phyloP scores from a whole-genome alignment of 2,329 filamentous ascomycete genomes.

The Geosmithia flava region DNA sequence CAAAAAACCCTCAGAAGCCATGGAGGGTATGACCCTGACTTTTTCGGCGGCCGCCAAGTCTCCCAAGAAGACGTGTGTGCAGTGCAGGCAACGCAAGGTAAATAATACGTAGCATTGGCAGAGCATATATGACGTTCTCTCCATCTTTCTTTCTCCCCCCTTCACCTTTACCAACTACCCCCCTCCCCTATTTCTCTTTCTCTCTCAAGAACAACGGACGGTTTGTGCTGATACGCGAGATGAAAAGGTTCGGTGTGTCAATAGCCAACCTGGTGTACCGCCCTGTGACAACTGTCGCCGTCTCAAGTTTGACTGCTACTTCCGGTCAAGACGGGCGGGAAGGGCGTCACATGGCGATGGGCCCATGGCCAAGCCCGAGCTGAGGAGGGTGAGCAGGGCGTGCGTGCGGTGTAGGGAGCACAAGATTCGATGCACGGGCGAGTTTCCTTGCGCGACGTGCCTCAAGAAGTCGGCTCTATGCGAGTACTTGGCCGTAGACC shows the following conservation, averaged over 20 bases:
- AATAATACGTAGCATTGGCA: not conserved
- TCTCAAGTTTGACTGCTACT: constrained; percentile 1
- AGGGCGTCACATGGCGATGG: not conserved
- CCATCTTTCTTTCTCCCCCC: not conserved
- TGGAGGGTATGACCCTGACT: constrained; percentile 1
- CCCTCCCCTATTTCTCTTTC: not conserved
- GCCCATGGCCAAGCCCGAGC: not conserved
- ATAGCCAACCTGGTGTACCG: not conserved
- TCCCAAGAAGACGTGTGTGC: constrained; percentile 2
- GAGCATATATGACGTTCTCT: not conserved
- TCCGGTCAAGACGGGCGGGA: not conserved
- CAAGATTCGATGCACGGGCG: constrained; percentile 4
- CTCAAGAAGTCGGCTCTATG: constrained; percentile 1
- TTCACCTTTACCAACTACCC: not conserved
- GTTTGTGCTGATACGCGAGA: not conserved
- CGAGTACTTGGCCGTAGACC: constrained; percentile 1
- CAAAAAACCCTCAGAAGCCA: not conserved
- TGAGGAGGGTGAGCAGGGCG: constrained; percentile 3
- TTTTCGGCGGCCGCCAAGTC: not conserved
- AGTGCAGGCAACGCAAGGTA: constrained; percentile 1
- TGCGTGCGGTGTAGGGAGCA: constrained; percentile 2
- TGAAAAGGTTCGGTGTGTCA: constrained; percentile 1
- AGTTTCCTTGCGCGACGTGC: constrained; percentile 1
- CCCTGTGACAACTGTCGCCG: constrained; percentile 4
- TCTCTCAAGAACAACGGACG: too few species aligned